Base-by-base conservation (phyloP, 2,329 filamentous ascomycete genomes). In the Aspergillus cejpii region DNA sequence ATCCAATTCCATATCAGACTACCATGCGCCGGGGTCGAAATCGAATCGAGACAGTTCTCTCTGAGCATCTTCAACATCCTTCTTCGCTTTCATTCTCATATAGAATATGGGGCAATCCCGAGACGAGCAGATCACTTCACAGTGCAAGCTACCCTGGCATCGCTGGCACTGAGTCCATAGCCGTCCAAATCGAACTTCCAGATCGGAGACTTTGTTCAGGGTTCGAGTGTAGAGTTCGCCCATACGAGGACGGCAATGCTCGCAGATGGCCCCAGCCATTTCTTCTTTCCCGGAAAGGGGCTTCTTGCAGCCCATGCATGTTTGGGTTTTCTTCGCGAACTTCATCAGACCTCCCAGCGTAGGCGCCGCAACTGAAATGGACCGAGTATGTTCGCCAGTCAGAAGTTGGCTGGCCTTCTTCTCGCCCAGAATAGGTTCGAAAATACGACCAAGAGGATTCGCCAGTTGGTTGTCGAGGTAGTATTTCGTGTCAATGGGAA, bases 31-130 rank as follows among this genome's bases (percentile, higher is more conserved):
- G 58, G 81, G 79, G 68, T 95, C 90, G 52, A 82, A 79, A 70
- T 98, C 92, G 69, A 98, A 98, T 57, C 92, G 76, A 56, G 79
- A 79, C 59, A 98, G 68, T 67, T 98, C 92, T 71, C 88, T 94
- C 45, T 90, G 88, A 1, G 84, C 84, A 71, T 98, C 92, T 67
- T 97, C 91, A 29, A 97, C 83, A 65, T 98, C 92, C 75, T 98
- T 98, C 78, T 96, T 94, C 24, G 91, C 91, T 77, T 98, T 98
- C 92, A 98, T 98, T 3, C 92, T 83, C 92, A 98, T 98, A 68
- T 98, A 98, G 69, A 98, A 98, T 61, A 98, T 98, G 1, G 92
- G 92, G 64, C 92, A 98, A 73, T 98, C 92, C 66, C 89, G 86
- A 65, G 85, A 91, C 51, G 85, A 90, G 73, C 92, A 98, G 57